Conservation (phyloP, 306 rosid species). For the Medicago arabica region DNA sequence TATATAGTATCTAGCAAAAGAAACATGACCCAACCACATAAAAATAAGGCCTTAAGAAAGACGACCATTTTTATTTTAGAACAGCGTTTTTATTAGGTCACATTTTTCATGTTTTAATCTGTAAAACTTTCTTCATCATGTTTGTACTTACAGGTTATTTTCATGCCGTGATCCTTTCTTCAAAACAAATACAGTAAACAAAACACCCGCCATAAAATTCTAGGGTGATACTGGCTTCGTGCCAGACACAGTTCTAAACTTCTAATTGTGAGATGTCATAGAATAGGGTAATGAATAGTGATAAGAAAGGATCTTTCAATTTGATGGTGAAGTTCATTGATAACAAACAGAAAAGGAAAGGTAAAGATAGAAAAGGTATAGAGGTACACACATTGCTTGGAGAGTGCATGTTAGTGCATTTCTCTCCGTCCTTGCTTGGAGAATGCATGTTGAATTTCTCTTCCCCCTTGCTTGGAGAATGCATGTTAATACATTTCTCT, state of each 20-base stretch:
- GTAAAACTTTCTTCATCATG: conserved; percentile 18
- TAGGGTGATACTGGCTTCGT: conserved; percentile 25
- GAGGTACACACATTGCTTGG: conserved; percentile 58
- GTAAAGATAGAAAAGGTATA: conserved; percentile 26
- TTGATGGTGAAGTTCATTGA: conserved; percentile 22
- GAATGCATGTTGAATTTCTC: background rate
- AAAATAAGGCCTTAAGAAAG: conserved; percentile 16
- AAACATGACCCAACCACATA: conserved; percentile 33
- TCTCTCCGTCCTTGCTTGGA: conserved; percentile 43
- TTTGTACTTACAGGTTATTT: conserved; percentile 29
- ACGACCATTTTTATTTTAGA: conserved; percentile 17
- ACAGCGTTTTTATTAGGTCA: background rate
- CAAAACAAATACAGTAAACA: conserved; percentile 9
- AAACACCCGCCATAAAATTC: background rate
- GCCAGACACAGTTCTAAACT: conserved; percentile 15
- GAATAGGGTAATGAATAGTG: conserved; percentile 17
- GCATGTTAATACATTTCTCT: conserved; percentile 32
- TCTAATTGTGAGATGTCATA: conserved; percentile 27
- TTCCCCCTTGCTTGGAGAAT: conserved; percentile 45
- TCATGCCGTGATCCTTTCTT: background rate
- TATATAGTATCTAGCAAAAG: conserved; percentile 4
- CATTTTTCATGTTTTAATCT: conserved; percentile 35
- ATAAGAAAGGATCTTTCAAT: background rate
- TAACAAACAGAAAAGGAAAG: conserved; percentile 12
- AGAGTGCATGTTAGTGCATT: conserved; percentile 38